Conservation (phyloP, 257 asterid species). For the Solanum ahanhuiri region DNA sequence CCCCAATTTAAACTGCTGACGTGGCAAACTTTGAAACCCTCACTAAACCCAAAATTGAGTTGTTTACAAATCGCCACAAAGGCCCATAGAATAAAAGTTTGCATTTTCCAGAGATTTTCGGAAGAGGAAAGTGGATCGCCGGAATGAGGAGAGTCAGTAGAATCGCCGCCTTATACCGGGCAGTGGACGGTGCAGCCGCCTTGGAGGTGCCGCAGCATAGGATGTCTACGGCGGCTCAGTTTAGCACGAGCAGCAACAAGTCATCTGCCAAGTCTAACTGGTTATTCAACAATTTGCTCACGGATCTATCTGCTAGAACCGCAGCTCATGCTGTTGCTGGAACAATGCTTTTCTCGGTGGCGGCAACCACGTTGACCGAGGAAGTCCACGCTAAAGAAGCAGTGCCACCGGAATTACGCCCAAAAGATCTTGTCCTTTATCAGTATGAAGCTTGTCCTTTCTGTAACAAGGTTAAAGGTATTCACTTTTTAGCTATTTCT, state of each 20-base stretch:
- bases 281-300: constrained; percentile 29
- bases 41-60: neutral
- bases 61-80: neutral
- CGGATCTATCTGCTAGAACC: constrained; percentile 22
- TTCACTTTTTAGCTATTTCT: neutral
- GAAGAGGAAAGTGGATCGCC: neutral
- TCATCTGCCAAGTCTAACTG: constrained; percentile 38
- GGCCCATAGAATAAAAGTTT: neutral
- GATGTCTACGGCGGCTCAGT: constrained; percentile 30
- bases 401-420: constrained; percentile 31
- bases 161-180: constrained; percentile 43
- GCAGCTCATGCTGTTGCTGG: constrained; percentile 44
- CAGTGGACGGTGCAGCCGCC: constrained; percentile 25
- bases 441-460: constrained; percentile 96
- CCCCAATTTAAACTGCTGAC: neutral
- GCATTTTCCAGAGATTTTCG: neutral
- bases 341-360: constrained; percentile 62
- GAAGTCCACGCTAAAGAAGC: constrained; percentile 77
- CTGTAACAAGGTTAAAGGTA: constrained; percentile 98
- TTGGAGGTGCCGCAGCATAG: constrained; percentile 21
- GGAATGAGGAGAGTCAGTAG: constrained; percentile 47
- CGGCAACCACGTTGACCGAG: constrained; percentile 40
- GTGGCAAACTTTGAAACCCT: constrained; percentile 1
- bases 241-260: constrained; percentile 23
- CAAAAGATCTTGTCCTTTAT: constrained; percentile 70